phyloP scores from a whole-genome alignment of 164 flowering plant genomes.

The Aristolochia contorta region DNA sequence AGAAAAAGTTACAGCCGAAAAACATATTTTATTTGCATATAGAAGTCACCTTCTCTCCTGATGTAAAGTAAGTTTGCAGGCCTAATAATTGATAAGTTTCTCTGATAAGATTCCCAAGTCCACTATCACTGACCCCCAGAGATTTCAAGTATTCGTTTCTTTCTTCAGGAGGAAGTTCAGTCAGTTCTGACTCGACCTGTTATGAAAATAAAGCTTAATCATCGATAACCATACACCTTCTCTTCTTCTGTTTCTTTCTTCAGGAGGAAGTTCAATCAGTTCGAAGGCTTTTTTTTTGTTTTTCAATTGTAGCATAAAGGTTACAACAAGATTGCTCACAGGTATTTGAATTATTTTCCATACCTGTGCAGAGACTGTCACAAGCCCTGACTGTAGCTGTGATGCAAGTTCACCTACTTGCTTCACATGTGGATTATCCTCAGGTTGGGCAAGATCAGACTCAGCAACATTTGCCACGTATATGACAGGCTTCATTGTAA shows the following conservation, averaged over 20 bases:
- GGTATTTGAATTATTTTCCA: background rate
- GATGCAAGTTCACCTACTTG: slow-evolving; percentile 65
- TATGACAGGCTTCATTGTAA: slow-evolving; percentile 89
- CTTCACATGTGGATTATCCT: slow-evolving; percentile 49
- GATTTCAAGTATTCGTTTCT: slow-evolving; percentile 66
- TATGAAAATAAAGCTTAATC: slow-evolving; percentile 3
- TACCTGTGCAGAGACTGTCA: slow-evolving; percentile 92
- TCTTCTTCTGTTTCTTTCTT: too few relatives aligned
- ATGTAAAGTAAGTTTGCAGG: slow-evolving; percentile 84
- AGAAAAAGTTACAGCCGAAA: slow-evolving; percentile 2
- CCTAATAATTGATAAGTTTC: slow-evolving; percentile 80
- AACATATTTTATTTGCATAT: background rate
- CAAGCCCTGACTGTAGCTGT: slow-evolving; percentile 68
- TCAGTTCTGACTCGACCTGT: slow-evolving; percentile 94
- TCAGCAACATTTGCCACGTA: slow-evolving; percentile 96
- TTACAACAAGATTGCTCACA: too few relatives aligned
- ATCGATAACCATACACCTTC: background rate
- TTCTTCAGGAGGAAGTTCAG: slow-evolving; percentile 85
- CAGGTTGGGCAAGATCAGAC: slow-evolving; percentile 75
- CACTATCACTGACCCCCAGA: slow-evolving; percentile 84
- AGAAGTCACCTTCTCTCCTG: slow-evolving; percentile 78
- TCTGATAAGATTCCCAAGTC: slow-evolving; percentile 91
- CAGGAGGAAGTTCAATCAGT: too few relatives aligned
- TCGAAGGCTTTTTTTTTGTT: too few relatives aligned
- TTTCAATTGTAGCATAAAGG: too few relatives aligned